Evolutionary conservation across 345 rosid genomes (phyloP).

Genomic region (Eucalyptus camaldulensis): DNA sequence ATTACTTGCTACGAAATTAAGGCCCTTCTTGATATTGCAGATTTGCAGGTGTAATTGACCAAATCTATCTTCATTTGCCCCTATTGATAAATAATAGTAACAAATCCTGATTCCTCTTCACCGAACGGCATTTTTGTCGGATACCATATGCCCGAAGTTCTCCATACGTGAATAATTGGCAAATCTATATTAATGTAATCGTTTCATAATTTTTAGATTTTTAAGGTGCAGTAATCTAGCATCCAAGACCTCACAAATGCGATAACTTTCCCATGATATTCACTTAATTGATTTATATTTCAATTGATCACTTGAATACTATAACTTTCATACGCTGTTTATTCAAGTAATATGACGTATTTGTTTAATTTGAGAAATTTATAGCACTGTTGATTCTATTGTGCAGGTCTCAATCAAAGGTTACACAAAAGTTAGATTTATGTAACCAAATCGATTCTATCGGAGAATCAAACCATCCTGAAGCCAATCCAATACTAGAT

Average conservation of each 20-base stretch:
- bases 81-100: neutral
- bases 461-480: rapidly evolving
- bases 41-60: neutral
- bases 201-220: too few species aligned
- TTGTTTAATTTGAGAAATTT: too few species aligned
- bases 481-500: too few species aligned
- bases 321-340: too few species aligned
- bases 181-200: too few species aligned
- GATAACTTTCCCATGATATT: rapidly evolving
- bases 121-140: neutral
- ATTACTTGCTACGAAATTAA: neutral
- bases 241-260: too few species aligned
- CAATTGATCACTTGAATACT: neutral
- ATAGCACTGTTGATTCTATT: neutral
- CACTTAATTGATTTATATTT: neutral
- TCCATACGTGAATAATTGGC: neutral
- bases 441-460: too few species aligned
- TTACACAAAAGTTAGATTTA: neutral
- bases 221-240: too few species aligned
- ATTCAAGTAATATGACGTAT: too few species aligned
- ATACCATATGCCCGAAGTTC: neutral
- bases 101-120: too few species aligned
- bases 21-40: neutral
- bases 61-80: neutral
- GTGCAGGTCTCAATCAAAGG: neutral